Evolutionary conservation across 345 rosid species (phyloP).

Genomic region (Lepidium africanum): DNA sequence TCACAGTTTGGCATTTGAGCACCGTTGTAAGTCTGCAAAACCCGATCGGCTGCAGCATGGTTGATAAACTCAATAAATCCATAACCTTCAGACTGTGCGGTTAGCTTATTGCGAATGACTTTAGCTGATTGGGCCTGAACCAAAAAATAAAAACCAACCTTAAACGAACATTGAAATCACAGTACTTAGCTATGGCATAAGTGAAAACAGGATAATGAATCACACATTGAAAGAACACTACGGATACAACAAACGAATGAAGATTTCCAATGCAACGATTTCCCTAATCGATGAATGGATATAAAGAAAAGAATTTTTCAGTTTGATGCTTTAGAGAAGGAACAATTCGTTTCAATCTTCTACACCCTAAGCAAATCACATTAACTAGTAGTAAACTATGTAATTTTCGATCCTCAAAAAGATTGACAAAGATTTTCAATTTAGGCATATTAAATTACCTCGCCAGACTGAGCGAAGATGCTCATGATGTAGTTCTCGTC

Average conservation of each 20-base stretch:
- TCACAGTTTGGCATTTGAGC: slow-evolving; percentile 61
- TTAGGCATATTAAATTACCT: slow-evolving; percentile 40
- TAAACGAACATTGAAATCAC: neutral
- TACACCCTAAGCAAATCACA: too few relatives aligned
- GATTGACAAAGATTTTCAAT: neutral
- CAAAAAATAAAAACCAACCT: neutral
- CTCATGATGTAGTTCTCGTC: slow-evolving; percentile 66
- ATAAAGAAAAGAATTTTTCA: too few relatives aligned
- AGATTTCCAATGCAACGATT: neutral
- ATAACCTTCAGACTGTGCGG: slow-evolving; percentile 63
- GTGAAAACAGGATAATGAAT: neutral
- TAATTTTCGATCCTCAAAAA: neutral
- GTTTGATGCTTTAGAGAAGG: neutral
- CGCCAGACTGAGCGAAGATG: slow-evolving; percentile 53
- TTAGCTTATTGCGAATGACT: slow-evolving; percentile 79
- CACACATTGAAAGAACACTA: neutral
- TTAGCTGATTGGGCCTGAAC: slow-evolving; percentile 58
- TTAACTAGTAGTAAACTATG: too few relatives aligned
- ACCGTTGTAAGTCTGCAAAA: slow-evolving; percentile 73
- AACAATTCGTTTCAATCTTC: too few relatives aligned
- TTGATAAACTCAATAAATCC: slow-evolving; percentile 73
- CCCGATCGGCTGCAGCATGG: slow-evolving; percentile 72
- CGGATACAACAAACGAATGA: neutral
- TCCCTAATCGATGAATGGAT: neutral
- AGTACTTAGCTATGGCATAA: neutral